Conservation (phyloP, 2,329 filamentous ascomycete genomes). For the Diaporthe sp. region DNA sequence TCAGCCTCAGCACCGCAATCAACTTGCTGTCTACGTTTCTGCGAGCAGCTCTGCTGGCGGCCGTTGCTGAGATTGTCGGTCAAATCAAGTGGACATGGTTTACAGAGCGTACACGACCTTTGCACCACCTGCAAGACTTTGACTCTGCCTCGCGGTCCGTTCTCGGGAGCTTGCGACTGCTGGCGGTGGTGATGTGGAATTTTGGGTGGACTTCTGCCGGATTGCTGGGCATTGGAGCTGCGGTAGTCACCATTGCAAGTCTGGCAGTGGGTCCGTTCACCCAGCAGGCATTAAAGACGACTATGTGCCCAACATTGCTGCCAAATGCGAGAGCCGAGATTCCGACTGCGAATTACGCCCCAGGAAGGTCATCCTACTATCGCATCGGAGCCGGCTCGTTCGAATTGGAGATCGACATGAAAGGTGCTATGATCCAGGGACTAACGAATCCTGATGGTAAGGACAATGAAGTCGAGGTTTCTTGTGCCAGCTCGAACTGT, state of each 20-base stretch:
- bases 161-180: slow-evolving; percentile 45
- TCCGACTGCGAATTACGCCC: slow-evolving; percentile 31
- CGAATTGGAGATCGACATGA: slow-evolving; percentile 47
- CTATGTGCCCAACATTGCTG: slow-evolving; percentile 42
- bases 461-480: slow-evolving; percentile 41
- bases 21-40: slow-evolving; percentile 40
- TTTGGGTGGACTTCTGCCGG: slow-evolving; percentile 36
- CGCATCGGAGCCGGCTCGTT: slow-evolving; percentile 41
- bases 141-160: slow-evolving; percentile 48
- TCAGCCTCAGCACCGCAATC: slow-evolving; percentile 43
- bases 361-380: slow-evolving; percentile 39
- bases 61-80: slow-evolving; percentile 47
- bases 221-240: slow-evolving; percentile 40
- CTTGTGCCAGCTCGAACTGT: slow-evolving; percentile 45
- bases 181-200: slow-evolving; percentile 39
- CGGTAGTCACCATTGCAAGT: slow-evolving; percentile 45
- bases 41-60: slow-evolving; percentile 45
- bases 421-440: slow-evolving; percentile 47
- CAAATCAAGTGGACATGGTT: slow-evolving; percentile 51
- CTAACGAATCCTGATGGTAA: slow-evolving; percentile 44
- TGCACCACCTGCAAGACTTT: slow-evolving; percentile 48
- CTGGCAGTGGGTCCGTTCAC: slow-evolving; percentile 48
- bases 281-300: slow-evolving; percentile 47
- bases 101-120: slow-evolving; percentile 43
- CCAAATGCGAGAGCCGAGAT: slow-evolving; percentile 26